Base-by-base conservation (phyloP, 768 basidiomycete species). In the Lanmaoa pseudosensibilis region DNA sequence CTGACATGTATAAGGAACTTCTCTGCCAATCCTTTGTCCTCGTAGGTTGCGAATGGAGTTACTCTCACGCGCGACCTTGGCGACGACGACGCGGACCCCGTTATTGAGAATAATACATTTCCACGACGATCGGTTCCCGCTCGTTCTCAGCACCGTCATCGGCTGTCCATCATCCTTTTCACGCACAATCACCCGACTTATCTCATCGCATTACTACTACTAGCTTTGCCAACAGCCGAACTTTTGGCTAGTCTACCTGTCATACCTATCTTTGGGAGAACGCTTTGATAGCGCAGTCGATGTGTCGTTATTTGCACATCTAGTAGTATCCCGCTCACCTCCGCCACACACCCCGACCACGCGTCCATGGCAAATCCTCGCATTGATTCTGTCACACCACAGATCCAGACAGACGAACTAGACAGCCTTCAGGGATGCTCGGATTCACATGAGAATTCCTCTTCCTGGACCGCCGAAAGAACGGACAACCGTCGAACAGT, bases 61-160 rank as follows among this genome's bases (percentile, higher is more conserved):
- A 6, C 57, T 61, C 53, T 39, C 60, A 50, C 62, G 32, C 45
- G 23, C n/a, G 34, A 21, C 48, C 58, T 65, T 63, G 63, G 37
- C 52, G 21, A 50, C 62, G 41, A 51, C 44, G 49, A 30, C 33
- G n/a, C 25, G 47, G 50, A 52, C 53, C 44, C 44, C 60, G 37
- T 44, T 43, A 49, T 44, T n/a, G 39, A 46, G 33, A 32, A 44
- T 34, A 27, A 13, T n/a, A 19, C 52, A 56, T 65, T 52, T 65
- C 63, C 60, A 63, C 64, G 60, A 54, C 64, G 40, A 59, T 60
- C 57, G 45, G 47, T 48, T 63, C 54, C 39, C 37, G 47, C 27
- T 36, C 21, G 11, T 27, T 48, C 43, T 46, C 50, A 39, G 2
- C 45, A 21, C 5, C 46, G 40, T 39, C 16, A 46, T 43, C 50